Conservation (phyloP, 768 basidiomycete genomes). For the Erythrobasidium yunnanense region DNA sequence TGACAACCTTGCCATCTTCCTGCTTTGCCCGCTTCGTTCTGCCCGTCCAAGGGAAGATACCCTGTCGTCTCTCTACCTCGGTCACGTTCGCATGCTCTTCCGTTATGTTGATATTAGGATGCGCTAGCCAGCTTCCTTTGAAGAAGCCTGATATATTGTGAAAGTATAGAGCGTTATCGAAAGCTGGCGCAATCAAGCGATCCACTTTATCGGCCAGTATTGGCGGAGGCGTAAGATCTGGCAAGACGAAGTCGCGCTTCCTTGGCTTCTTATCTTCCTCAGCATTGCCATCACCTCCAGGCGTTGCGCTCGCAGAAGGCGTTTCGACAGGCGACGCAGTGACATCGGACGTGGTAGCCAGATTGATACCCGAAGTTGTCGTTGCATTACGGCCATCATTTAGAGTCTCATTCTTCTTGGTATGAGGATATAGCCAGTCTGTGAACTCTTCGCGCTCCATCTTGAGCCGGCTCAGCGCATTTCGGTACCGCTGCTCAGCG, state of each 20-base stretch:
- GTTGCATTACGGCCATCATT: not conserved
- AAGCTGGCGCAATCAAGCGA: not conserved
- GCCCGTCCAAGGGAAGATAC: slow-evolving; percentile 25
- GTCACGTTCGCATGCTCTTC: not conserved
- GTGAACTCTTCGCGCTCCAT: slow-evolving; percentile 13
- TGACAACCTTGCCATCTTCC: not conserved
- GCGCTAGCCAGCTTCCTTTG: slow-evolving; percentile 13
- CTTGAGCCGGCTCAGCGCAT: slow-evolving; percentile 5
- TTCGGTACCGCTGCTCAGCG: not conserved
- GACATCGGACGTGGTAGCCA: too few species aligned
- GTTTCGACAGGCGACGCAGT: not conserved
- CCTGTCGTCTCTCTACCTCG: not conserved
- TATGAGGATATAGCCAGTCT: slow-evolving; percentile 16
- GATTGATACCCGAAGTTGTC: too few species aligned
- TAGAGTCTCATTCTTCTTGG: not conserved
- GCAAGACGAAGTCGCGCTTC: slow-evolving; percentile 1
- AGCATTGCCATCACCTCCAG: not conserved
- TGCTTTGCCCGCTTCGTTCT: not conserved
- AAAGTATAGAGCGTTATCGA: slow-evolving; percentile 6
- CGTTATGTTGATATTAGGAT: slow-evolving; percentile 11
- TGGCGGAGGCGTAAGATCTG: slow-evolving; percentile 8
- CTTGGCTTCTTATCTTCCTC: not conserved
- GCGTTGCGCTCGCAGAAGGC: not conserved
- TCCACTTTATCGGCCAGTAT: not conserved
- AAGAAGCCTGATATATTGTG: slow-evolving; percentile 28